Conservation (phyloP, 176 grass and related monocot species). For the Olyra latifolia region DNA sequence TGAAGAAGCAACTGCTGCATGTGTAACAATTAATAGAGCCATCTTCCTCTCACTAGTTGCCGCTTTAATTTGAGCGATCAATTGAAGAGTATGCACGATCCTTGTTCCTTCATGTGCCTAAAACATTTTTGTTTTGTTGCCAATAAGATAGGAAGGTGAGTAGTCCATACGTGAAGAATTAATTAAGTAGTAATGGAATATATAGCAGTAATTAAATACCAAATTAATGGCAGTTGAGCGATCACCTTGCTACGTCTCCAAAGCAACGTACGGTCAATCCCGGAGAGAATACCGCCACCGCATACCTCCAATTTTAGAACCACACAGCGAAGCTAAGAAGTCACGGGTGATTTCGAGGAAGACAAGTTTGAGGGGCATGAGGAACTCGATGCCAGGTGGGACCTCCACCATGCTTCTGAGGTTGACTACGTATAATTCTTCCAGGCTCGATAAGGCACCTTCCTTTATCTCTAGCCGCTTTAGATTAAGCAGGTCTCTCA, state of each 20-base stretch:
- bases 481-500: conserved; percentile 12
- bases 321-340: neutral
- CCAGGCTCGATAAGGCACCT: conserved; percentile 1
- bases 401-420: conserved; percentile 18
- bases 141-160: too few relatives aligned
- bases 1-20: too few relatives aligned
- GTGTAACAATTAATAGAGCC: too few relatives aligned
- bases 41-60: too few relatives aligned
- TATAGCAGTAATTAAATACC: too few relatives aligned
- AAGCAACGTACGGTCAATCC: neutral
- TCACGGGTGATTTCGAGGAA: conserved; percentile 5
- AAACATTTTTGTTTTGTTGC: too few relatives aligned
- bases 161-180: too few relatives aligned
- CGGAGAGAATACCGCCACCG: neutral
- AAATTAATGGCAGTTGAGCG: neutral
- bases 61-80: too few relatives aligned
- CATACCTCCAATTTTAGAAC: neutral
- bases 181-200: too few relatives aligned
- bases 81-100: too few relatives aligned
- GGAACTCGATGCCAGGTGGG: conserved; percentile 25
- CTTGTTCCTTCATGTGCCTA: too few relatives aligned
- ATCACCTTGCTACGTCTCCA: neutral
- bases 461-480: conserved; percentile 27
- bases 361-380: neutral
- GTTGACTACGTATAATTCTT: neutral